Conservation (phyloP, 495 filamentous ascomycete genomes). For the Cercophora newfieldiana region DNA sequence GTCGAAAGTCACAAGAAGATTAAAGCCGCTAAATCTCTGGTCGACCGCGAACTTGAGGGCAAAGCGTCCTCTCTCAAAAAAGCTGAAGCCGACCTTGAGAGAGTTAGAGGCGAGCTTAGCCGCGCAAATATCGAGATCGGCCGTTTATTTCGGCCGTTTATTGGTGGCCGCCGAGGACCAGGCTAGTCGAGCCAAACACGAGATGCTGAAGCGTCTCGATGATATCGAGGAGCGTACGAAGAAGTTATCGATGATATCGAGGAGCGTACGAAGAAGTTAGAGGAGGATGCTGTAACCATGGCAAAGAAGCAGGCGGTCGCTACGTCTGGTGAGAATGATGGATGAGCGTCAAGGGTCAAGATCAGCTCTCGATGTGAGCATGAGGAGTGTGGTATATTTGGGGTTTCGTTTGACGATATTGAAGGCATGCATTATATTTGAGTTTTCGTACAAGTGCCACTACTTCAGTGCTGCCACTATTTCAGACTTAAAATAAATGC, state of each 20-base stretch:
- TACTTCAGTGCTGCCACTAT: background rate
- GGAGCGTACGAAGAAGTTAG: slow-evolving; percentile 6
- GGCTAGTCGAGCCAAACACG: background rate
- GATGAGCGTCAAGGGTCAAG: slow-evolving; percentile 10
- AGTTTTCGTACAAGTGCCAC: background rate
- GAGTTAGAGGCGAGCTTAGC: background rate
- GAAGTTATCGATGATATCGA: slow-evolving; percentile 8
- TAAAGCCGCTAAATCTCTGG: slow-evolving; percentile 6
- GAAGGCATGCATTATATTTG: slow-evolving; percentile 10
- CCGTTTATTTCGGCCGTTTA: slow-evolving; percentile 9
- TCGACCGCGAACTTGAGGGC: background rate
- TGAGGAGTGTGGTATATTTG: slow-evolving; percentile 9
- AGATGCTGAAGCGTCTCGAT: slow-evolving; percentile 9
- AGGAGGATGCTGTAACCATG: slow-evolving; percentile 5
- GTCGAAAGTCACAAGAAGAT: slow-evolving; percentile 5
- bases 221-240: slow-evolving; percentile 5
- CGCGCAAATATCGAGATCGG: background rate
- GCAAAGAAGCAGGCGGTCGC: slow-evolving; percentile 6
- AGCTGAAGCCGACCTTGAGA: slow-evolving; percentile 9
- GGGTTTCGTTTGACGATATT: slow-evolving; percentile 9
- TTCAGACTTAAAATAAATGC: slow-evolving; percentile 1
- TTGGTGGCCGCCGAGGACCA: background rate
- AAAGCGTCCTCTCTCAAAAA: background rate
- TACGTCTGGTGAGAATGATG: slow-evolving; percentile 9
- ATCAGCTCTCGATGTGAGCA: slow-evolving; percentile 7